Percentiles rank a stretch among this genome's conserved stretches.
phyloP scores from a whole-genome alignment of 495 filamentous ascomycete genomes.

The Tetracladium setigerum region DNA sequence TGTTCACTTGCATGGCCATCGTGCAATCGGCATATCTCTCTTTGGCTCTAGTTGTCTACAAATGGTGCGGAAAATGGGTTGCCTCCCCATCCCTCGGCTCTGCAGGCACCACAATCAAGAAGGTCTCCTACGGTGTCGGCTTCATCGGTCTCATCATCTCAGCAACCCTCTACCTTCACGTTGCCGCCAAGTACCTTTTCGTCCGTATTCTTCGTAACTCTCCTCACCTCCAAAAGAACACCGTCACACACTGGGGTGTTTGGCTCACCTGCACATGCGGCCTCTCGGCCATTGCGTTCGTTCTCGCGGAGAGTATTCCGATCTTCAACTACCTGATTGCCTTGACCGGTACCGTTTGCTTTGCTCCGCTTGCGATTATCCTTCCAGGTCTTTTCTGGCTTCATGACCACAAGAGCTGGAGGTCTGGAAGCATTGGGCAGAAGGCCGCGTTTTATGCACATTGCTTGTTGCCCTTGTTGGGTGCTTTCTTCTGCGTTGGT shows the following conservation, averaged over 20 bases:
- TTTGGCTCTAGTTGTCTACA: conserved; percentile 65
- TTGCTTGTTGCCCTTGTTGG: conserved; percentile 22
- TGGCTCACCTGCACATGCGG: conserved; percentile 28
- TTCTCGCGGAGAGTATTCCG: conserved; percentile 30
- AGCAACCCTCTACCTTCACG: conserved; percentile 21
- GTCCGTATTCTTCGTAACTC: conserved; percentile 30
- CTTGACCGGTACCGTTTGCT: conserved; percentile 19
- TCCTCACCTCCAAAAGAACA: conserved; percentile 25
- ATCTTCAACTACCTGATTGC: conserved; percentile 24
- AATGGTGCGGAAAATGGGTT: conserved; percentile 61
- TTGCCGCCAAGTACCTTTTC: conserved; percentile 31
- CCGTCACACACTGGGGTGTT: conserved; percentile 25
- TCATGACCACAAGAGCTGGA: conserved; percentile 32
- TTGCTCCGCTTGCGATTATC: conserved; percentile 33
- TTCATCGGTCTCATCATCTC: conserved; percentile 20
- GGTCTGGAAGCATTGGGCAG: conserved; percentile 20
- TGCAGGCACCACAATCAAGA: conserved; percentile 52
- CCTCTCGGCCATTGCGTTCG: conserved; percentile 20
- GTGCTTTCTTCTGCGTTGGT: conserved; percentile 26
- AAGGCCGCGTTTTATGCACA: conserved; percentile 20
- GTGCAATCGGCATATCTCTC: conserved; percentile 63
- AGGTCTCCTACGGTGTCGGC: conserved; percentile 69
- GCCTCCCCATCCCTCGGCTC: conserved; percentile 63
- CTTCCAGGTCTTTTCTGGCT: conserved; percentile 42
- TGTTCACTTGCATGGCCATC: conserved; percentile 55